Base-by-base conservation (phyloP, 2,329 filamentous ascomycete genomes). In the Myriosclerotinia curreyana region DNA sequence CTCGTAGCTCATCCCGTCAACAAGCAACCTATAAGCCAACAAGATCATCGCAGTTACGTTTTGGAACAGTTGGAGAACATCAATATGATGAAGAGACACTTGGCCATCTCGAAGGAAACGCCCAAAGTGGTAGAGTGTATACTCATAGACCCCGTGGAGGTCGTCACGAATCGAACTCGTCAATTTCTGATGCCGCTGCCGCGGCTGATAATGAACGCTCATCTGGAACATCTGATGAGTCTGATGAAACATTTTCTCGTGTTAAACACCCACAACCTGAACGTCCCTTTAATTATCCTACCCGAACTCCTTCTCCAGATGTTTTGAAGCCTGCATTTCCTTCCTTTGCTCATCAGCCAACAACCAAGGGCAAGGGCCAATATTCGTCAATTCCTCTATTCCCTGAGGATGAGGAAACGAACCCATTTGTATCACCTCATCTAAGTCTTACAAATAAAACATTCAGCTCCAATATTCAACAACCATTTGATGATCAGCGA, bases 1-100 rank as follows among this genome's bases (percentile, higher is more conserved):
- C 40, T 46, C 49, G 48, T 46, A 44, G 44, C 22, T 52, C 42
- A n/a, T 65, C 66, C 25, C 68, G 64, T 17, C 58, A 62, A 40
- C 68, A 60, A 34, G 53, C 60, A 34, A 70, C 71, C 22, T 76
- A 76, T 55, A 71, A 75, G 64, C 75, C 75, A 53, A 70, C 68
- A 54, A 73, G 67, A 53, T 72, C 74, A 20, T 76, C 75, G 8
- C 71, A 74, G 25, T 66, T 76, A 49, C 72, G 74, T 20, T 74
- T 71, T 59, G 72, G 69, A 44, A 73, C 70, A 51, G 65, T 71
- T 66, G 71, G 70, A 22, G 69, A 65, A 12, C 62, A 62, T 42
- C 52, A 69, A 46, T 71, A 66, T 42, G 66, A 73, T 51, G 68
- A 71, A 54, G 66, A 71, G 50, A 72, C 71, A 28, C 64, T 74